phyloP scores from a whole-genome alignment of 2,329 filamentous ascomycete genomes.

The Pyricularia grisea region DNA sequence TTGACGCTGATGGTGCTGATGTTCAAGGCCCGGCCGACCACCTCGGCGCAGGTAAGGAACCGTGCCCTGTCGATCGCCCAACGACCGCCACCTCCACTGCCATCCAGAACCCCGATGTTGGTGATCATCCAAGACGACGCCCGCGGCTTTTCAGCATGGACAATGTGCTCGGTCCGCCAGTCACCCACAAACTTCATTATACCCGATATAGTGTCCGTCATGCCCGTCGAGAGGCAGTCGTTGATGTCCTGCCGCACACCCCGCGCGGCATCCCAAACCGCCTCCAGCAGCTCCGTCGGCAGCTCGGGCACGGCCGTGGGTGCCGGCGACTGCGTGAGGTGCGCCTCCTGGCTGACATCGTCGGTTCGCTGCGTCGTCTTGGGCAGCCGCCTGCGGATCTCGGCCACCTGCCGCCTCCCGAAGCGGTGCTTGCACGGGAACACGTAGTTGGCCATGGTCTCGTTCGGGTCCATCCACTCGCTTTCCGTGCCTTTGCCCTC shows the following conservation, averaged over 20 bases:
- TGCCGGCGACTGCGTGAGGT: not conserved
- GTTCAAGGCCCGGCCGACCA: not conserved
- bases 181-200: not conserved
- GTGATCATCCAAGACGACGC: not conserved
- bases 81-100: not conserved
- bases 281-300: not conserved
- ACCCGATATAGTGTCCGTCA: not conserved
- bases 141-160: not conserved
- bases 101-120: not conserved
- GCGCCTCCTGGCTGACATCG: not conserved
- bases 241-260: not conserved
- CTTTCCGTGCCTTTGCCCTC: not conserved
- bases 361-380: not conserved
- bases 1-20: not conserved
- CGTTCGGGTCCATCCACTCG: slow-evolving; percentile 16
- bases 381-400: not conserved
- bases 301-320: not conserved
- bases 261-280: not conserved
- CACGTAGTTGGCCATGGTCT: slow-evolving; percentile 30
- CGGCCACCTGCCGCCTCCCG: not conserved
- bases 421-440: slow-evolving; percentile 12
- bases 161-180: not conserved
- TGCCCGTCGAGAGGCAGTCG: not conserved
- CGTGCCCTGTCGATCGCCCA: not conserved
- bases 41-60: not conserved